A percentile compares a stretch with the other conserved stretches of the same genome.
These are phyloP conservation scores for Pachysandra terminalis DNA, from an alignment of 164 flowering plant genomes.

Conservation along the genomic window DNA sequence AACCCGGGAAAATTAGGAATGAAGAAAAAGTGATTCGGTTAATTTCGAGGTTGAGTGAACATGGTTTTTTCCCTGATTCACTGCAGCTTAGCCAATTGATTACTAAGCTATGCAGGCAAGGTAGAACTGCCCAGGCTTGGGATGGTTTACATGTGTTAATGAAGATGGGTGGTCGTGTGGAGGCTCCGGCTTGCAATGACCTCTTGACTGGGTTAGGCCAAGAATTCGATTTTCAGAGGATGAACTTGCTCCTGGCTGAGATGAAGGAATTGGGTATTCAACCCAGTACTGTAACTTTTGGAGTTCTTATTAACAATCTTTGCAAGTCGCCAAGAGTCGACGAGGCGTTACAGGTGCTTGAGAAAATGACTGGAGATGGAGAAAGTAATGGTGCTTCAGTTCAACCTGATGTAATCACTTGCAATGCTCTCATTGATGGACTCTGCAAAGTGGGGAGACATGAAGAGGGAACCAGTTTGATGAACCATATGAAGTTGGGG, in stretches of 20 bases:
- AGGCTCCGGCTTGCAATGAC: constrained; percentile 54
- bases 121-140: constrained; percentile 45
- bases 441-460: constrained; percentile 88
- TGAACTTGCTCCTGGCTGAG: constrained; percentile 48
- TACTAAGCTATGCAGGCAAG: constrained; percentile 38
- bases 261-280: constrained; percentile 61
- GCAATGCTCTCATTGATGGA: constrained; percentile 73
- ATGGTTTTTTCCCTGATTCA: constrained; percentile 36
- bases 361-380: constrained; percentile 35
- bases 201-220: constrained; percentile 56
- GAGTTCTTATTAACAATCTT: constrained; percentile 54
- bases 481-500: no score
- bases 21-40: constrained; percentile 33
- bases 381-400: constrained; percentile 21
- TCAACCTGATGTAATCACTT: constrained; percentile 54
- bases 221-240: constrained; percentile 35
- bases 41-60: constrained; percentile 34
- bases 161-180: constrained; percentile 33
- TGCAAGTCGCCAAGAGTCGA: constrained; percentile 66
- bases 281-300: constrained; percentile 60
- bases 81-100: constrained; percentile 41
- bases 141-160: constrained; percentile 42
- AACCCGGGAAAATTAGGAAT: constrained; percentile 11
- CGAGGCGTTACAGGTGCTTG: constrained; percentile 58
- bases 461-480: no score